Evolutionary conservation across 169 alveolate species (phyloP), one percentile per base, ranked within the genome.

Genomic region (Eimeria brunetti): DNA sequence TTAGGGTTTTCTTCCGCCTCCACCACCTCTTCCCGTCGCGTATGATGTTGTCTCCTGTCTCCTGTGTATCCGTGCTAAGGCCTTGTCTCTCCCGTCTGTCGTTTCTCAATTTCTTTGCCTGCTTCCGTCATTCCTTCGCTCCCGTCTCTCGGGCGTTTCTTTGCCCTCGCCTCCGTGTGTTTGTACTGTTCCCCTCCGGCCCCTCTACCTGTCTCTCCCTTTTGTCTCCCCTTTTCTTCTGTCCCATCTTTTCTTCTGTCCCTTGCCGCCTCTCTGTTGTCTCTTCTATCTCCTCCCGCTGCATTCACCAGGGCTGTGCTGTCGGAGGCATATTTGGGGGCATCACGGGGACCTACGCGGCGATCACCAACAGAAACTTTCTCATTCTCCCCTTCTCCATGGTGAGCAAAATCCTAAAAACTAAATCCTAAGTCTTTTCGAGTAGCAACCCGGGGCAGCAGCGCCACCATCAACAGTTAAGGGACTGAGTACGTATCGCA

Each of bases 281-380:
- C 11, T 38, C 41, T 78, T 30, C 36, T 7, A 73, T 53, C 58
- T 20, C 71, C 49, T 51, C 14, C n/a, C 46, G 27, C 58, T 44
- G 73, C 30, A 24, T 22, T 24, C 3, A 58, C 36, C 62, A 97
- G 98, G 99, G 99, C 12, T 98, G 98, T 7, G 97, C 98, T 69
- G 98, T 98, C 53, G 99, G 99, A 38, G 98, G 98, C n/a, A 98
- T 98, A 58, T 98, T 98, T 90, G 99, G 99, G 0, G 97, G 97
- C 46, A 94, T 98, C 71, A 98, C 98, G 56, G 99, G 99, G 27
- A 62, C 97, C 44, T 98, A 98, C 76, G 98, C 98, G 30, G 97
- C 99, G 12, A 53, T 97, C 58, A 97, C 96, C 60, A 97, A 98
- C 90, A 96, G 98, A 62, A 98, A 97, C 90, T 67, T 97, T 60